Conservation (phyloP, 495 filamentous ascomycete genomes). For the Podospora comata region DNA sequence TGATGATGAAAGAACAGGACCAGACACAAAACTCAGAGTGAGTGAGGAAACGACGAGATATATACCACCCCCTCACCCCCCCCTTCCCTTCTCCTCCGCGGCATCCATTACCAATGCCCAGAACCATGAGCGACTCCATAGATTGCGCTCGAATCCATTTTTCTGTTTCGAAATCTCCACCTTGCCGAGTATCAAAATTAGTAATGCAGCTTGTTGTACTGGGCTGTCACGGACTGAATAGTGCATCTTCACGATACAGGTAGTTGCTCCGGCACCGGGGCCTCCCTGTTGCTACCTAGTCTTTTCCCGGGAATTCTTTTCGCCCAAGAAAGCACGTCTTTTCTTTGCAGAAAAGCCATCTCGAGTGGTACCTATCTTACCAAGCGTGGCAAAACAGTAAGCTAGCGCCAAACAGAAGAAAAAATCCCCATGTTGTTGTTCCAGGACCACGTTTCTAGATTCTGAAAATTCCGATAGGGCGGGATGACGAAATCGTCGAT, state of each 20-base stretch:
- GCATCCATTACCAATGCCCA: background rate
- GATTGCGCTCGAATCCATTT: background rate
- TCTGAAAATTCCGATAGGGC: background rate
- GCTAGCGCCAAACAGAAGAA: background rate
- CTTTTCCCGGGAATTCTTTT: background rate
- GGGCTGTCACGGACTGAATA: background rate
- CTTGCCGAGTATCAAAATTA: background rate
- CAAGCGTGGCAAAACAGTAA: background rate
- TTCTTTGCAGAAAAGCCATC: too few relatives aligned
- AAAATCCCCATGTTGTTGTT: background rate
- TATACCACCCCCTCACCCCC: background rate
- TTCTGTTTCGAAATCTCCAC: background rate
- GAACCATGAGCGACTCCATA: background rate
- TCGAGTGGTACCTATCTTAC: background rate
- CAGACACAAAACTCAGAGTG: background rate
- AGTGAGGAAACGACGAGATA: background rate
- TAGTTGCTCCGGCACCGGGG: background rate
- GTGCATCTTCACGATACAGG: background rate
- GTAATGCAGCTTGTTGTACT: background rate
- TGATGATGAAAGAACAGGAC: background rate
- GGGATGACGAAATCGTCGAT: background rate
- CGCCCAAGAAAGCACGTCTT: background rate
- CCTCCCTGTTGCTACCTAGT: background rate
- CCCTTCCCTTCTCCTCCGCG: too few relatives aligned
- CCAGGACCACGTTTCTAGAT: background rate